Percentiles rank a stretch among this genome's conserved stretches.
Evolutionary conservation across 495 filamentous ascomycete species (phyloP).

Genomic region (Hypoxylon trugodes): DNA sequence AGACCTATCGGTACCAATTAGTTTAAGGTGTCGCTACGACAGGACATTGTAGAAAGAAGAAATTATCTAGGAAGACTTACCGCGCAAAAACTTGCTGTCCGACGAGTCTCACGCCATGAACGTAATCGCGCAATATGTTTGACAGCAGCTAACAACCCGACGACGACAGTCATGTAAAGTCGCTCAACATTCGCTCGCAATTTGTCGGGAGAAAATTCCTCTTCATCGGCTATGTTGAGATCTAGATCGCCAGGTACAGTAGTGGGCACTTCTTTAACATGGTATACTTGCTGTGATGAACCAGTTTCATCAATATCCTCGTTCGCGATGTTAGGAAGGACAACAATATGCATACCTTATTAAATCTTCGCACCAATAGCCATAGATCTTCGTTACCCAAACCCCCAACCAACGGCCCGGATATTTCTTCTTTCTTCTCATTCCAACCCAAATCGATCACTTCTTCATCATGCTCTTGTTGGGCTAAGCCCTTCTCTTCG

Average conservation of each 20-base stretch:
- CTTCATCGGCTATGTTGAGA: constrained; percentile 80
- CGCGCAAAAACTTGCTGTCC: constrained; percentile 72
- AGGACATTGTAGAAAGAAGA: neutral
- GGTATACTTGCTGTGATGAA: constrained; percentile 77
- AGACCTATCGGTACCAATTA: constrained; percentile 58
- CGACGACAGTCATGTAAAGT: constrained; percentile 82
- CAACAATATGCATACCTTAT: constrained; percentile 70
- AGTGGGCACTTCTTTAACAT: constrained; percentile 74
- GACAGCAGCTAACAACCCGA: constrained; percentile 69
- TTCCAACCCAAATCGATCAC: constrained; percentile 80
- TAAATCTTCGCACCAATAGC: constrained; percentile 80
- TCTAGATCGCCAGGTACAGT: constrained; percentile 68
- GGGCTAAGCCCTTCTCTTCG: constrained; percentile 46
- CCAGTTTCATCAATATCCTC: neutral
- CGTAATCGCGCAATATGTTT: constrained; percentile 81
- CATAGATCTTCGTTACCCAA: constrained; percentile 86
- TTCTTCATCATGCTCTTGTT: constrained; percentile 43
- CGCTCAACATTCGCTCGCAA: constrained; percentile 81
- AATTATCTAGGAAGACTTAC: constrained; percentile 48
- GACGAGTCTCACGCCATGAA: constrained; percentile 77
- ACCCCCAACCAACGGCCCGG: constrained; percentile 72
- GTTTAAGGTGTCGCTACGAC: neutral
- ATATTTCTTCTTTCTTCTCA: constrained; percentile 63
- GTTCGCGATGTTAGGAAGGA: neutral
- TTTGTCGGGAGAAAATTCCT: constrained; percentile 88